Evolutionary conservation across 2,329 filamentous ascomycete species (phyloP), one percentile per base, ranked within the genome.

Genomic region (Xylariaceae sp.): DNA sequence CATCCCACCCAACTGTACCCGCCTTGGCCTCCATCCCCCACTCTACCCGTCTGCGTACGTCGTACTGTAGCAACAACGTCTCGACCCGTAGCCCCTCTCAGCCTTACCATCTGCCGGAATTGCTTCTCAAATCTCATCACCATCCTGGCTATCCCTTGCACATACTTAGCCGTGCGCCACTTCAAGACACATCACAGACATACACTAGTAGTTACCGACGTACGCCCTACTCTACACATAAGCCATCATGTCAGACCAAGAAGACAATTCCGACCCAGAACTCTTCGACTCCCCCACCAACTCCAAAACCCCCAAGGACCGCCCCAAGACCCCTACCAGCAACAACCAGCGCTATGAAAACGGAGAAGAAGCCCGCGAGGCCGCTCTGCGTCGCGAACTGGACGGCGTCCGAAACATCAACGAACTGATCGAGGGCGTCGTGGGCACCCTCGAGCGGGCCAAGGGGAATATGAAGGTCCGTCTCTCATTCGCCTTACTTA

Each of bases 401-500:
- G 86, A 91, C 57, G 88, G 86, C 44, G 86, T 99, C 31, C 84
- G 87, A 53, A 87, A 87, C 61, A 89, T 97, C 67, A 99, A 99
- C 71, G 81, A 86, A 61, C 87, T 91, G 39, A 89, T 99, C 54
- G 90, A 97, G 68, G 83, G 82, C 18, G 83, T 92, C 28, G 80
- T 91, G 22, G 79, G 80, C 31, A 89, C 86, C 41, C 74, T 94
- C 18, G 82, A 88, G 60, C 83, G 83, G 56, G 86, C 88, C 19
- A 87, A 84, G 64, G 81, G 79, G 50, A 92, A 92, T 69, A 94
- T 94, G 89, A 77, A 83, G 63, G 87, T 89, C 12, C 36, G 17
- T 34, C 31, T 44, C 38, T 45, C 42, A 33, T 38, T 31, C 39
- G 16, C 40, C 22, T 28, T 7, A 14, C 31, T 49, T n/a, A 41